Percentiles rank a stretch among this genome's conserved stretches.
These are phyloP conservation scores for Suhomyces atakaporum DNA, from an alignment of 1,139 yeast genomes.

Conservation along the genomic window DNA sequence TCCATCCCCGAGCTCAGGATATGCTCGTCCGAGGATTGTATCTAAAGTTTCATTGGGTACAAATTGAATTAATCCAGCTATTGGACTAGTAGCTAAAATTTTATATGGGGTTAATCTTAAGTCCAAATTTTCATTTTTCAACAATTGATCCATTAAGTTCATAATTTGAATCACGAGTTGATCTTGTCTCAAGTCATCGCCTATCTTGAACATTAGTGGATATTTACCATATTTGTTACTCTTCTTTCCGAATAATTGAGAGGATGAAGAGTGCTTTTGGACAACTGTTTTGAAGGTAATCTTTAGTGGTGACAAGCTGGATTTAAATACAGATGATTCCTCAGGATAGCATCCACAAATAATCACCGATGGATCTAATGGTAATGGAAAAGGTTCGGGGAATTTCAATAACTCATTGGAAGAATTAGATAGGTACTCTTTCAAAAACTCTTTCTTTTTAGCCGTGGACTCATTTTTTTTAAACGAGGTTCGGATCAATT, in stretches of 20 bases:
- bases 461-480: conserved; percentile 47
- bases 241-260: conserved; percentile 40
- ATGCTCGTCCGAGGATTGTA: conserved; percentile 63
- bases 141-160: conserved; percentile 83
- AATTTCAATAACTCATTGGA: conserved; percentile 45
- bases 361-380: conserved; percentile 67
- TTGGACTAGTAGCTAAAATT: conserved; percentile 86
- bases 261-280: conserved; percentile 21
- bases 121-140: conserved; percentile 89
- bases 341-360: conserved; percentile 78
- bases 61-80: conserved; percentile 91
- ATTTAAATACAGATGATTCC: conserved; percentile 84
- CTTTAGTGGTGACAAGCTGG: conserved; percentile 85
- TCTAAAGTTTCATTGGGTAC: conserved; percentile 90
- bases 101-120: conserved; percentile 84
- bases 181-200: conserved; percentile 95
- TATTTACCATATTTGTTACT: conserved; percentile 53
- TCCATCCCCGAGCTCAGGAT: conserved; percentile 37
- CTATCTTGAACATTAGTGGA: conserved; percentile 89
- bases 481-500: conserved; percentile 40
- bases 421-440: conserved; percentile 43
- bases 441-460: conserved; percentile 44
- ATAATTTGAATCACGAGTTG: conserved; percentile 93
- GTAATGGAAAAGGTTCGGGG: conserved; percentile 61
- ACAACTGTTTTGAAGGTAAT: conserved; percentile 67